phyloP scores from a whole-genome alignment of 208 protist genomes.

The Porcisia hertigi region DNA sequence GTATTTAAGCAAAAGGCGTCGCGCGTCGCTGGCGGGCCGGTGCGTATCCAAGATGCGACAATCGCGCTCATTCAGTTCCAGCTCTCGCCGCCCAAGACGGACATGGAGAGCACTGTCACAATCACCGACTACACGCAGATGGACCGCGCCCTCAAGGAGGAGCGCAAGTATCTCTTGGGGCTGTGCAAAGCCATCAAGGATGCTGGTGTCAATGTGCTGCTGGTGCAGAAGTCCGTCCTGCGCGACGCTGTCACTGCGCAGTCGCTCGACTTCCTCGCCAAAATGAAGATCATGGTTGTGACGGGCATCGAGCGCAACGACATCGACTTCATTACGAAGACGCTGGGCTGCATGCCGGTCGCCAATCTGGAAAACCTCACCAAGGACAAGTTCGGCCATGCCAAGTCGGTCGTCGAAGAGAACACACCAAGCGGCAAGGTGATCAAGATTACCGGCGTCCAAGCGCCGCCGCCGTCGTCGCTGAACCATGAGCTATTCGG shows the following conservation, averaged over 20 bases:
- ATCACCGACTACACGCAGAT: constrained; percentile 98
- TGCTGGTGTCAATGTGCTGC: constrained; percentile 98
- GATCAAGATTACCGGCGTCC: constrained; percentile 95
- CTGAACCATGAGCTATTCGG: constrained; percentile 70
- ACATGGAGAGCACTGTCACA: constrained; percentile 95
- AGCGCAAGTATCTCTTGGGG: constrained; percentile 97
- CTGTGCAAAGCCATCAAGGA: constrained; percentile 98
- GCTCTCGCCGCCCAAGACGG: constrained; percentile 99
- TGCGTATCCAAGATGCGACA: constrained; percentile 96
- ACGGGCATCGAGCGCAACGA: constrained; percentile 99
- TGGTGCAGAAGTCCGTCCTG: constrained; percentile 99
- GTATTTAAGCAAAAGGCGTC: constrained; percentile 95
- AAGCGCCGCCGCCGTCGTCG: constrained; percentile 41
- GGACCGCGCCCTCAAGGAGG: constrained; percentile 97
- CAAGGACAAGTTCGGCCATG: constrained; percentile 96
- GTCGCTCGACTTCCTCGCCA: constrained; percentile 98
- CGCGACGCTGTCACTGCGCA: constrained; percentile 98
- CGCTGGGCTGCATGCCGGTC: constrained; percentile 96
- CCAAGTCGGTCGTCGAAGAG: constrained; percentile 95
- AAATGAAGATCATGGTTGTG: constrained; percentile 99
- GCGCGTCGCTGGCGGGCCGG: constrained; percentile 91
- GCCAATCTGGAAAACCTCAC: constrained; percentile 96
- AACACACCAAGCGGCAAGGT: constrained; percentile 89
- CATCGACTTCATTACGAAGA: constrained; percentile 99
- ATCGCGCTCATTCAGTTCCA: constrained; percentile 99